Percentiles rank a stretch among this genome's conserved stretches.
These are phyloP conservation scores for Massariosphaeria phaeospora DNA, from an alignment of 495 filamentous ascomycete genomes.

Conservation along the genomic window DNA sequence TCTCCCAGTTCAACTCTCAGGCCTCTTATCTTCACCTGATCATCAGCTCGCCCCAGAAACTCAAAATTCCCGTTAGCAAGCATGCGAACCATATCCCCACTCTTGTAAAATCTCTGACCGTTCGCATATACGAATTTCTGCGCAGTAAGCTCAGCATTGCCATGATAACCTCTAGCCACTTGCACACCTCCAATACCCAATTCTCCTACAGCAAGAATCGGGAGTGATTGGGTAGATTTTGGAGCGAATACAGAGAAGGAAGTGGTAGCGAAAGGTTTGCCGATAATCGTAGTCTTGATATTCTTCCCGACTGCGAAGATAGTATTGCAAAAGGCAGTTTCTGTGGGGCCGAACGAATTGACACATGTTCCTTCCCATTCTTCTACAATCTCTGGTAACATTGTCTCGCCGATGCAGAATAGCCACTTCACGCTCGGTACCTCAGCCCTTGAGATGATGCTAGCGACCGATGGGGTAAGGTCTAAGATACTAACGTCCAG, in stretches of 20 bases:
- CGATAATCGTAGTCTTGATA: conserved; percentile 28
- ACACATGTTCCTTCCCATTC: conserved; percentile 30
- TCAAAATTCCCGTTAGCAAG: conserved; percentile 30
- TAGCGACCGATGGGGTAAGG: conserved; percentile 44
- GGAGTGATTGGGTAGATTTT: conserved; percentile 11
- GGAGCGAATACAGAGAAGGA: conserved; percentile 29
- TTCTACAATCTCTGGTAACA: conserved; percentile 22
- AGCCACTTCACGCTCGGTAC: conserved; percentile 39
- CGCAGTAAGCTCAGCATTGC: conserved; percentile 17
- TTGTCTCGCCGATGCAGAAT: conserved; percentile 41
- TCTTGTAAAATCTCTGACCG: conserved; percentile 33
- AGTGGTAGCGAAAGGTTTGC: conserved; percentile 30
- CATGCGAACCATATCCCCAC: conserved; percentile 35
- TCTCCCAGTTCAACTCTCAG: conserved; percentile 33
- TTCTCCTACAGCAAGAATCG: conserved; percentile 34
- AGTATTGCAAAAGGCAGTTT: conserved; percentile 34
- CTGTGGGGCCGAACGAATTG: conserved; percentile 36
- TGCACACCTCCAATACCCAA: conserved; percentile 35
- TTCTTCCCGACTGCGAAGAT: conserved; percentile 17
- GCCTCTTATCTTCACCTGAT: conserved; percentile 35
- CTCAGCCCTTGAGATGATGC: conserved; percentile 29
- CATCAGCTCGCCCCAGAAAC: conserved; percentile 32
- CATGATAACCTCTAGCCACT: conserved; percentile 27
- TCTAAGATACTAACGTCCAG: conserved; percentile 39
- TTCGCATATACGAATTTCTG: conserved; percentile 23